phyloP scores from a whole-genome alignment of 148 eudicot genomes.

The Nepenthes mirabilis region DNA sequence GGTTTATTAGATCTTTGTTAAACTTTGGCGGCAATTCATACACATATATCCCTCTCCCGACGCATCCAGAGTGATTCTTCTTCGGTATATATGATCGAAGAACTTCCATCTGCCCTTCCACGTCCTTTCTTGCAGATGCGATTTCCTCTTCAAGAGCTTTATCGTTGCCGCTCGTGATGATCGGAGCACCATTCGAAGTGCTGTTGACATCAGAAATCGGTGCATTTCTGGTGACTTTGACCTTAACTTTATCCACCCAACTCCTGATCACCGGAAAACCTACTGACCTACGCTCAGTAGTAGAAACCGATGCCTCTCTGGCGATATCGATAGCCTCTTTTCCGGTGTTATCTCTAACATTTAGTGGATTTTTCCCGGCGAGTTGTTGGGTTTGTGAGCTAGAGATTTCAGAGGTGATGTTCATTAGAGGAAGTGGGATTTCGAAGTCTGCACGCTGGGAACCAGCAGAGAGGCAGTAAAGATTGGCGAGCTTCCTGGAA shows the following conservation, averaged over 20 bases:
- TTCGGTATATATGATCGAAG: conserved; percentile 40
- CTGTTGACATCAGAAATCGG: too few relatives aligned
- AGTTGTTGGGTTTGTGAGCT: neutral
- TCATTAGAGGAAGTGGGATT: conserved; percentile 17
- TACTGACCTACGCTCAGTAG: too few relatives aligned
- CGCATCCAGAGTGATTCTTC: conserved; percentile 19
- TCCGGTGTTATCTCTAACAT: neutral
- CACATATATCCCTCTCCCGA: conserved; percentile 55
- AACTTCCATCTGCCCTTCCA: conserved; percentile 27
- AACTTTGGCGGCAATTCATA: conserved; percentile 71
- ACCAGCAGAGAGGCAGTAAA: conserved; percentile 59
- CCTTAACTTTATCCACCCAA: neutral
- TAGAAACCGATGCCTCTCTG: too few relatives aligned
- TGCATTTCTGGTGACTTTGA: too few relatives aligned
- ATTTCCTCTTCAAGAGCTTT: conserved; percentile 18
- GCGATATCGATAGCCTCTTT: neutral
- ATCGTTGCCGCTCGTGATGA: neutral
- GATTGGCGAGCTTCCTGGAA: conserved; percentile 49
- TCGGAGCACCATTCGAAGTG: neutral
- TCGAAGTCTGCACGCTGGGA: conserved; percentile 23
- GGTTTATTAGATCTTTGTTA: conserved; percentile 43
- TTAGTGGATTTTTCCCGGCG: neutral
- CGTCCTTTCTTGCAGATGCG: conserved; percentile 18
- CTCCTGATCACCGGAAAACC: neutral
- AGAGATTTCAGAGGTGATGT: conserved; percentile 8